These are phyloP conservation scores for Marchantia paleacea DNA, from an alignment of 225 moss, liverwort and hornwort species.

Conservation along the genomic window DNA sequence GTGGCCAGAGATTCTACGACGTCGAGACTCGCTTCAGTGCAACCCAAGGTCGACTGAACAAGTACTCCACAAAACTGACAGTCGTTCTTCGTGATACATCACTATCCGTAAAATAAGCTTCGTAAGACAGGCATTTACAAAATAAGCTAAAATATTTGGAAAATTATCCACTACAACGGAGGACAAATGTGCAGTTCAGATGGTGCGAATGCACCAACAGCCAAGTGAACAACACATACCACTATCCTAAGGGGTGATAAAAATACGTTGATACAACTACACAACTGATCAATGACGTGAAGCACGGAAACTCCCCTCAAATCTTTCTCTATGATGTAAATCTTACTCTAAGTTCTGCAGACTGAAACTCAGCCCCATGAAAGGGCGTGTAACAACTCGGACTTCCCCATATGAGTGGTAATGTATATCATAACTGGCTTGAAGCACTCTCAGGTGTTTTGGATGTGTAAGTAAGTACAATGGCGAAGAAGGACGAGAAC, in stretches of 20 bases:
- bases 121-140: constrained; percentile 1
- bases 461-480: constrained; percentile 21
- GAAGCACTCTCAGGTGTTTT: constrained; percentile 9
- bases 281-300: constrained; percentile 22
- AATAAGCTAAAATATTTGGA: not conserved
- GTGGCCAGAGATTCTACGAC: not conserved
- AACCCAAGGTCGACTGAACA: not conserved
- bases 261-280: constrained; percentile 15
- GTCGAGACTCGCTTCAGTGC: no score
- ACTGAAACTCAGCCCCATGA: constrained; percentile 26
- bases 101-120: not conserved
- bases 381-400: constrained; percentile 21
- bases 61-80: not conserved
- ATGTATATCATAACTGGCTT: constrained; percentile 22
- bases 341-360: constrained; percentile 25
- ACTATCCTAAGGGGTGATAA: not conserved
- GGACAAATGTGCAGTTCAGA: not conserved
- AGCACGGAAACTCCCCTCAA: constrained; percentile 31
- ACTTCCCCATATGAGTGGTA: constrained; percentile 29
- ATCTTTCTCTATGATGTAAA: constrained; percentile 20
- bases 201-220: constrained; percentile 6
- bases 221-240: constrained; percentile 7
- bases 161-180: constrained; percentile 11
- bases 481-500: constrained; percentile 8
- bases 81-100: constrained; percentile 3